These are phyloP conservation scores for Apiotrichum akiyoshidainum DNA, from an alignment of 1,284 basidiomycete genomes.

Conservation along the genomic window DNA sequence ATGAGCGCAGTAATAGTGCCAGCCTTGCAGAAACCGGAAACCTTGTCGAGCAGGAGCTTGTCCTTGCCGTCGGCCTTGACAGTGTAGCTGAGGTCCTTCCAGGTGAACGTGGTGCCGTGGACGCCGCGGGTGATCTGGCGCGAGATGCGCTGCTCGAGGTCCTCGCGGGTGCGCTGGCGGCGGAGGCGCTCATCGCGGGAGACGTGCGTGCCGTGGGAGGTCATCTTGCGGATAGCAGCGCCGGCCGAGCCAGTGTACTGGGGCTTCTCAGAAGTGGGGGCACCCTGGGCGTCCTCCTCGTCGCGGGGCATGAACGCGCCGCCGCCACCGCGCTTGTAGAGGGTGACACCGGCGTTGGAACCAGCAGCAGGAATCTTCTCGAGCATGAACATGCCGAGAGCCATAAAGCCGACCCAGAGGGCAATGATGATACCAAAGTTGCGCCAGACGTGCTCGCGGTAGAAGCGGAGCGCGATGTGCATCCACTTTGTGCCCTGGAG, in stretches of 20 bases:
- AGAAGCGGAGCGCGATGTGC: slow-evolving; percentile 46
- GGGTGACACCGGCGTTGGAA: slow-evolving; percentile 35
- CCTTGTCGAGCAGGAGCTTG: slow-evolving; percentile 51
- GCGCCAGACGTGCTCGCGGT: slow-evolving; percentile 50
- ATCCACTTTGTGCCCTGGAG: slow-evolving; percentile 42
- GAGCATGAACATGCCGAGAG: slow-evolving; percentile 22
- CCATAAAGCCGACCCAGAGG: slow-evolving; percentile 37
- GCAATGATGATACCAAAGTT: slow-evolving; percentile 53
- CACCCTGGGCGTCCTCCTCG: slow-evolving; percentile 24
- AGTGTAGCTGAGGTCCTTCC: slow-evolving; percentile 53
- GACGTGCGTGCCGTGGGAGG: neutral
- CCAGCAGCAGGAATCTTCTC: slow-evolving; percentile 35
- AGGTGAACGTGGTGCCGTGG: slow-evolving; percentile 45
- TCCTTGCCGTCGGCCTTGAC: slow-evolving; percentile 49
- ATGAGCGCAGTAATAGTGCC: slow-evolving; percentile 55
- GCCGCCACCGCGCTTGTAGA: slow-evolving; percentile 36
- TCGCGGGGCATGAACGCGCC: slow-evolving; percentile 24
- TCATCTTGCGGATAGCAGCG: neutral
- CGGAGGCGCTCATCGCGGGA: neutral
- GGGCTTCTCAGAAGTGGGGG: neutral
- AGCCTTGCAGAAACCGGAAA: slow-evolving; percentile 56
- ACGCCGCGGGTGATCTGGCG: neutral
- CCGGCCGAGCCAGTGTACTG: neutral
- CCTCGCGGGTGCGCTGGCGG: neutral
- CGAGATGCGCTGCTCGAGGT: neutral